These are phyloP conservation scores for Eucalyptus regnans DNA, from an alignment of 345 rosid genomes.

Conservation along the genomic window DNA sequence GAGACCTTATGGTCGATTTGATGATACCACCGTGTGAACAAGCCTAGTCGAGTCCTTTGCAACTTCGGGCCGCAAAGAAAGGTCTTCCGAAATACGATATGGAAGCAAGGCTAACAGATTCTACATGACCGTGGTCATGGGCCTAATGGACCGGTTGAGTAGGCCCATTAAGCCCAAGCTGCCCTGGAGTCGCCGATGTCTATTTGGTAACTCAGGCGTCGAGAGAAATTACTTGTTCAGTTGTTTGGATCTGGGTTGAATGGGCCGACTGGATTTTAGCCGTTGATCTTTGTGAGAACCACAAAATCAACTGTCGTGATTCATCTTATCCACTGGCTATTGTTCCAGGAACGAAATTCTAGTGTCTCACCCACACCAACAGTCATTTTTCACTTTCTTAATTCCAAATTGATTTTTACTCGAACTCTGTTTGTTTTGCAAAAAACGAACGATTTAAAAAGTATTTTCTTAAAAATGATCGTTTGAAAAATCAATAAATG, in stretches of 20 bases:
- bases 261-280: background rate
- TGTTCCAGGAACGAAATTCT: background rate
- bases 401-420: background rate
- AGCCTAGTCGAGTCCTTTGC: background rate
- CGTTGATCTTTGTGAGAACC: background rate
- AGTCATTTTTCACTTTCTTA: background rate
- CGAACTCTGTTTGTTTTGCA: background rate
- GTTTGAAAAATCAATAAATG: background rate
- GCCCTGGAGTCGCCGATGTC: background rate
- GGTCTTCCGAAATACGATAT: background rate
- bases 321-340: background rate
- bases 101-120: background rate
- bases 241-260: background rate
- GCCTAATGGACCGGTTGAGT: background rate
- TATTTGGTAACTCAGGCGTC: background rate
- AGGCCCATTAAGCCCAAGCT: background rate
- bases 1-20: background rate
- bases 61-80: background rate
- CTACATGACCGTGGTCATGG: background rate
- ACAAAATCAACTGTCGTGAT: background rate
- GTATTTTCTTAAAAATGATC: too few species aligned
- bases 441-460: fast-evolving
- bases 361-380: background rate
- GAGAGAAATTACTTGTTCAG: background rate
- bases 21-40: background rate